Evolutionary conservation across 441 rosid species (phyloP).

Genomic region (Bruguiera hainesii): DNA sequence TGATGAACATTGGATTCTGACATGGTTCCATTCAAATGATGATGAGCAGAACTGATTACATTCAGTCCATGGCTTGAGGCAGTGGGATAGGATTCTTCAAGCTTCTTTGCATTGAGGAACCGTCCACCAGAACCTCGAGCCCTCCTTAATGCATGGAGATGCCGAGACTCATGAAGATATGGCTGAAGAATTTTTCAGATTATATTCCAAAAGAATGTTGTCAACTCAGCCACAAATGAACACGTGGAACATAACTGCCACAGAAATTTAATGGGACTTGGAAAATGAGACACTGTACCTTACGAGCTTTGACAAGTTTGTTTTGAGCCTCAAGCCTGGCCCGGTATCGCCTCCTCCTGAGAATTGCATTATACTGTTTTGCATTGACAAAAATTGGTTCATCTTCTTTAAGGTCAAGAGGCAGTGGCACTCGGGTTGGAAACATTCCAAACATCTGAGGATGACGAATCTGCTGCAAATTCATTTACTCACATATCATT

Average conservation of each 20-base stretch:
- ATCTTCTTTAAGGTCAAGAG: constrained; percentile 45
- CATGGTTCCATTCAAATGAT: constrained; percentile 24
- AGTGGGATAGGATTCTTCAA: constrained; percentile 38
- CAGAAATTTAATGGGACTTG: background rate
- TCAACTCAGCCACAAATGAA: background rate
- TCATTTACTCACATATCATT: constrained; percentile 25
- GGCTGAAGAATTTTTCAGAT: constrained; percentile 40
- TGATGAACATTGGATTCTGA: constrained; percentile 41
- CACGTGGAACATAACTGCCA: background rate
- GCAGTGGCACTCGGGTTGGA: constrained; percentile 67
- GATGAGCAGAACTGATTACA: constrained; percentile 21
- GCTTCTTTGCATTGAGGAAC: constrained; percentile 60
- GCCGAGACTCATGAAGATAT: constrained; percentile 86
- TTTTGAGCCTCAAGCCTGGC: constrained; percentile 86
- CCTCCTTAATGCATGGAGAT: constrained; percentile 74
- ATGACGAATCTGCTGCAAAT: constrained; percentile 45
- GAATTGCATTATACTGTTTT: constrained; percentile 76
- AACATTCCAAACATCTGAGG: constrained; percentile 48
- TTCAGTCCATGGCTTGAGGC: constrained; percentile 22
- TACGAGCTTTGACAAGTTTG: constrained; percentile 57
- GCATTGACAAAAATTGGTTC: constrained; percentile 80
- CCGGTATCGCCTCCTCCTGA: constrained; percentile 75
- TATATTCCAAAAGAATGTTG: background rate
- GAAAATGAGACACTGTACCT: constrained; percentile 37
- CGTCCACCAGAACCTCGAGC: constrained; percentile 88